phyloP scores from a whole-genome alignment of 495 filamentous ascomycete genomes.

The Penicillium samsonianum region DNA sequence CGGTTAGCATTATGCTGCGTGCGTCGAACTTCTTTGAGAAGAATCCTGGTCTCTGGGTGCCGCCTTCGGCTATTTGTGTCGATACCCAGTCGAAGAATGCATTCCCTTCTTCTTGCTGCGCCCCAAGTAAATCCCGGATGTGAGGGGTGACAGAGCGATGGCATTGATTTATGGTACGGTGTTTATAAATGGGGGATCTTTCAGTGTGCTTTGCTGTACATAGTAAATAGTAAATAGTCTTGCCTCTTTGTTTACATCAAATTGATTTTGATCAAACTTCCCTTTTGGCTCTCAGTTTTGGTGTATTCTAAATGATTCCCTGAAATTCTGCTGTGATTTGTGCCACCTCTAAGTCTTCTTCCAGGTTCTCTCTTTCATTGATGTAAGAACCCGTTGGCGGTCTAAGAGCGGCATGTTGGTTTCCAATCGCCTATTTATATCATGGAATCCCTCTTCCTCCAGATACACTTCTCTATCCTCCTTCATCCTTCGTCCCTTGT shows the following conservation, averaged over 20 bases:
- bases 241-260: background rate
- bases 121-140: slow-evolving; percentile 12
- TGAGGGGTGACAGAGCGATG: background rate
- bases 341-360: no score
- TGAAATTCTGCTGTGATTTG: background rate
- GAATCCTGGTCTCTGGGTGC: slow-evolving; percentile 72
- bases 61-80: slow-evolving; percentile 48
- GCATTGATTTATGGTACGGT: background rate
- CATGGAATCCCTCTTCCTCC: no score
- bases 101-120: slow-evolving; percentile 31
- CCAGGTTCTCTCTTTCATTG: no score
- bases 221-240: slow-evolving; percentile 9
- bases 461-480: no score
- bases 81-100: slow-evolving; percentile 31
- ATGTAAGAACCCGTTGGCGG: no score
- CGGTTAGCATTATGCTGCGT: slow-evolving; percentile 64
- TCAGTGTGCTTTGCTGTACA: background rate
- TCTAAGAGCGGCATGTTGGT: no score
- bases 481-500: no score
- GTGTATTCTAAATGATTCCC: background rate
- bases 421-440: no score
- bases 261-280: background rate
- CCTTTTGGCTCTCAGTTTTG: background rate
- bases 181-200: background rate
- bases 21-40: slow-evolving; percentile 69